Conservation (phyloP, 116 monocot genomes). For the Zostera marina region DNA sequence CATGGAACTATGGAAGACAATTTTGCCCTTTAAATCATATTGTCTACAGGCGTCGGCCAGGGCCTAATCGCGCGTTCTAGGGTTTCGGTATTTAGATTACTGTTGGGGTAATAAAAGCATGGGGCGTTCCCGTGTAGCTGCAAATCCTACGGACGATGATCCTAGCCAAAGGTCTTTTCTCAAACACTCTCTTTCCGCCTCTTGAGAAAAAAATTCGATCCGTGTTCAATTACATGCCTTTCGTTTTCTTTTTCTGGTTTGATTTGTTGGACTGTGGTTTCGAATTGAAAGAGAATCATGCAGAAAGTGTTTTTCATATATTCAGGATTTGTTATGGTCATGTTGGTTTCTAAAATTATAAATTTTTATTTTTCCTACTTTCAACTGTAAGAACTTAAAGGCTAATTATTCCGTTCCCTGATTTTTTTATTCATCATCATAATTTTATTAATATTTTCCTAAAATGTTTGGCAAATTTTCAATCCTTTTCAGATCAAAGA, state of each 20-base stretch:
- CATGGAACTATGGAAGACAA: not conserved
- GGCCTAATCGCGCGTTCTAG: not conserved
- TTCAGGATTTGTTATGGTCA: too few relatives aligned
- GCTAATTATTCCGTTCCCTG: too few relatives aligned
- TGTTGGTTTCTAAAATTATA: too few relatives aligned
- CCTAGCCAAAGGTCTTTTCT: not conserved
- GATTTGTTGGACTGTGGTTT: too few relatives aligned
- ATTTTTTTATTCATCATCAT: not conserved
- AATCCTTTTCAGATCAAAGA: slow-evolving; percentile 46
- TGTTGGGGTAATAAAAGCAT: not conserved
- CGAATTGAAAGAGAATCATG: too few relatives aligned
- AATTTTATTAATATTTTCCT: not conserved
- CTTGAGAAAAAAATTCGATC: not conserved
- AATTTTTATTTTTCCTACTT: too few relatives aligned
- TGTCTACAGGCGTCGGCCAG: not conserved
- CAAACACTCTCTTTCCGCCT: not conserved
- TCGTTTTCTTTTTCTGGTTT: not conserved
- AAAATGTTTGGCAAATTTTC: not conserved
- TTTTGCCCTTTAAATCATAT: not conserved
- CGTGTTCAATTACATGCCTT: not conserved
- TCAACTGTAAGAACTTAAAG: too few relatives aligned
- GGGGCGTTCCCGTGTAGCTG: not conserved
- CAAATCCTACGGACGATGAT: not conserved
- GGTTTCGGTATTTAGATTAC: not conserved
- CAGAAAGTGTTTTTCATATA: too few relatives aligned